phyloP scores from a whole-genome alignment of 2,329 filamentous ascomycete species.

The Leptographium lundbergii region DNA sequence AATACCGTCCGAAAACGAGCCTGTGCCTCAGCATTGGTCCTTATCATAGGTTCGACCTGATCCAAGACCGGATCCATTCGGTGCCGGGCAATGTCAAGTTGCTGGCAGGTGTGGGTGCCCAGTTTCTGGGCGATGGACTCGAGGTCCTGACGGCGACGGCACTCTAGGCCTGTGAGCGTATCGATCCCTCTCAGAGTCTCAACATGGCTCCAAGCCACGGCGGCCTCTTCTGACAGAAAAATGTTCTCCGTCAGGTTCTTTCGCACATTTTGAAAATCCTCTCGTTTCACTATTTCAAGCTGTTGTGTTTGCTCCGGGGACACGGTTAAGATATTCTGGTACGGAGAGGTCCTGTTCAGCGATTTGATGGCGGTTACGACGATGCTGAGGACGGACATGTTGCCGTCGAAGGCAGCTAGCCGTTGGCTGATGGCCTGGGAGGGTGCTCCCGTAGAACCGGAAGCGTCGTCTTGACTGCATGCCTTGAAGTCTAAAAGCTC shows the following conservation, averaged over 20 bases:
- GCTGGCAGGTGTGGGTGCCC: not conserved
- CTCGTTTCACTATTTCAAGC: not conserved
- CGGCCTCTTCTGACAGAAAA: conserved; percentile 4
- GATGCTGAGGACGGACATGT: conserved; percentile 5
- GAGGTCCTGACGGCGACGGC: conserved; percentile 7
- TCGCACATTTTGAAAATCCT: not conserved
- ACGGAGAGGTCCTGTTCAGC: not conserved
- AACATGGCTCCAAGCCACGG: conserved; percentile 7
- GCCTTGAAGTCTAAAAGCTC: conserved; percentile 1
- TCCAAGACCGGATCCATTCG: conserved; percentile 3
- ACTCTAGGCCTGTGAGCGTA: conserved; percentile 7
- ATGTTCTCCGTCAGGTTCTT: conserved; percentile 1
- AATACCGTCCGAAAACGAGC: conserved; percentile 8
- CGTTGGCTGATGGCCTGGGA: not conserved
- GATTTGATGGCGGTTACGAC: conserved; percentile 9
- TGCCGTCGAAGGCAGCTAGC: conserved; percentile 6
- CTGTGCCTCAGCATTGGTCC: conserved; percentile 7
- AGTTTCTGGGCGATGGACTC: conserved; percentile 5
- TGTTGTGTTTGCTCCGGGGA: not conserved
- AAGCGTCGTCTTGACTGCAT: not conserved
- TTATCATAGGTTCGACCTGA: conserved; percentile 5
- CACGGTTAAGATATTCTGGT: not conserved
- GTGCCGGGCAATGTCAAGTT: conserved; percentile 6
- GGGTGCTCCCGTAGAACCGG: not conserved
- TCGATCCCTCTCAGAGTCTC: conserved; percentile 8